Evolutionary conservation across 306 rosid genomes (phyloP).

Genomic region (Gastrolobium bilobum): DNA sequence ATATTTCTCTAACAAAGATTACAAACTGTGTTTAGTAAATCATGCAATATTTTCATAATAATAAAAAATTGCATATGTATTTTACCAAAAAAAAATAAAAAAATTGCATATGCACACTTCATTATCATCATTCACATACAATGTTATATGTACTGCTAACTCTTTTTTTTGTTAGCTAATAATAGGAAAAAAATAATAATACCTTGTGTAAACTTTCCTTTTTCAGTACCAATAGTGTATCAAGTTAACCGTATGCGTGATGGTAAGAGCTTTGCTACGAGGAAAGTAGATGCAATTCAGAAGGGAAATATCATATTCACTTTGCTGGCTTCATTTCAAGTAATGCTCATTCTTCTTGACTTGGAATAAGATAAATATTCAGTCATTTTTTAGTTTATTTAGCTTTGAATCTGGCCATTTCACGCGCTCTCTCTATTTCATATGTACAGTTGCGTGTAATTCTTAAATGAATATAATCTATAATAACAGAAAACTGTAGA

Average conservation of each 20-base stretch:
- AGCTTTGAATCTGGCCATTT: slow-evolving; percentile 4
- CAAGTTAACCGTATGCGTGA: slow-evolving; percentile 82
- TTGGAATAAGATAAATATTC: slow-evolving; percentile 7
- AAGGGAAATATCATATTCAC: slow-evolving; percentile 87
- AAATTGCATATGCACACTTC: neutral
- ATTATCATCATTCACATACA: slow-evolving; percentile 14
- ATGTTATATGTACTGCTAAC: slow-evolving; percentile 14
- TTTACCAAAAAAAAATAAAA: too few relatives aligned
- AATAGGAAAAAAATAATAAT: neutral
- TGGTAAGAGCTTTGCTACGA: slow-evolving; percentile 95
- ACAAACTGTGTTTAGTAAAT: slow-evolving; percentile 23
- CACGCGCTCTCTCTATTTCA: neutral
- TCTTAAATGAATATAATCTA: slow-evolving; percentile 23
- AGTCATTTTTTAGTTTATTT: slow-evolving; percentile 23
- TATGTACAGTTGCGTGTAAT: neutral
- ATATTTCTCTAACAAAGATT: neutral
- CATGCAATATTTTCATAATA: slow-evolving; percentile 15
- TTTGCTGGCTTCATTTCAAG: slow-evolving; percentile 89
- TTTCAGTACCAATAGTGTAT: slow-evolving; percentile 91
- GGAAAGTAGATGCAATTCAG: slow-evolving; percentile 93
- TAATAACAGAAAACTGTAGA: neutral
- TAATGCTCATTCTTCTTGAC: slow-evolving; percentile 52
- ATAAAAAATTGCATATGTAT: neutral
- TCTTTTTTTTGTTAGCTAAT: slow-evolving; percentile 34
- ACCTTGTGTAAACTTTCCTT: slow-evolving; percentile 27